These are phyloP conservation scores for Canavalia gladiata DNA, from an alignment of 306 rosid species.

Conservation along the genomic window DNA sequence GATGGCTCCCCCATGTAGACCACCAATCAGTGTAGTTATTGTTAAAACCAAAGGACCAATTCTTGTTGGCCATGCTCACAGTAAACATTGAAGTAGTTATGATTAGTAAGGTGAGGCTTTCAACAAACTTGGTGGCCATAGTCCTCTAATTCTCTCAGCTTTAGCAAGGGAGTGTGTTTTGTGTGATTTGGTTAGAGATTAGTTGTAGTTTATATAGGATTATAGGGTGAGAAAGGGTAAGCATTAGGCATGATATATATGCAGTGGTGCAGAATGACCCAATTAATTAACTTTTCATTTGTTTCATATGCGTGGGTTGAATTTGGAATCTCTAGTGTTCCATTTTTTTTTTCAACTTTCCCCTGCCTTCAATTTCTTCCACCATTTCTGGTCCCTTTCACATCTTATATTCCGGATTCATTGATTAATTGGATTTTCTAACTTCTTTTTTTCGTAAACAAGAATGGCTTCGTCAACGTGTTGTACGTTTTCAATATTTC, in stretches of 20 bases:
- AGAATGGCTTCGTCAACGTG: not conserved
- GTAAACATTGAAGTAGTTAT: constrained; percentile 45
- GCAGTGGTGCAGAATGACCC: constrained; percentile 51
- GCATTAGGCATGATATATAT: not conserved
- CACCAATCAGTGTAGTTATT: constrained; percentile 53
- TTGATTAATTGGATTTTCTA: not conserved
- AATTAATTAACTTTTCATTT: constrained; percentile 43
- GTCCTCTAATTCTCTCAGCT: not conserved
- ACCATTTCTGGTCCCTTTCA: not conserved
- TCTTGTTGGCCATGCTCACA: constrained; percentile 52
- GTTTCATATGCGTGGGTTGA: constrained; percentile 41
- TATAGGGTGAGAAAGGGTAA: constrained; percentile 4
- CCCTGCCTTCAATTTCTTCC: constrained; percentile 12
- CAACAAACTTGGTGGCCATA: constrained; percentile 50
- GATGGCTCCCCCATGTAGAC: constrained; percentile 43
- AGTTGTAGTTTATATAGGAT: constrained; percentile 32
- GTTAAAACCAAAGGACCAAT: constrained; percentile 53
- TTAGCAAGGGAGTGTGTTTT: not conserved
- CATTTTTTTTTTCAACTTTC: not conserved
- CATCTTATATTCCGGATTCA: not conserved
- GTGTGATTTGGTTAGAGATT: not conserved
- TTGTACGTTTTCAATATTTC: not conserved
- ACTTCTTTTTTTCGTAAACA: not conserved
- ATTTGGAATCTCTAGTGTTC: not conserved
- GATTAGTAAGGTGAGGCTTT: constrained; percentile 10